Evolutionary conservation across 2,329 filamentous ascomycete genomes (phyloP).

Genomic region (Alternaria novae-zelandiae): DNA sequence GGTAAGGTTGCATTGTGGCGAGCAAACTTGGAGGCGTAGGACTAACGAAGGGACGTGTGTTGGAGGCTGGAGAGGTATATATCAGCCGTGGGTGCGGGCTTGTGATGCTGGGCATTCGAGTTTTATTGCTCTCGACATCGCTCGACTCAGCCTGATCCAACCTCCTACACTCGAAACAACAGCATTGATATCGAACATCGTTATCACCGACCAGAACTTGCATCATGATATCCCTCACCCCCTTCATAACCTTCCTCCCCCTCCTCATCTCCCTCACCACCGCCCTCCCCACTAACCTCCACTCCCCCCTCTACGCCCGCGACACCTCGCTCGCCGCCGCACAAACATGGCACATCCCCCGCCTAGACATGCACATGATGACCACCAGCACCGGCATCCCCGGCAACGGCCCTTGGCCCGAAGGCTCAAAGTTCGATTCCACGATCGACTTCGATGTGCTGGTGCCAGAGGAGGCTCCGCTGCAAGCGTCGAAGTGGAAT

Average conservation of each 20-base stretch:
- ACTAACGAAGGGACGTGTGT: background rate
- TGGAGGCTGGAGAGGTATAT: background rate
- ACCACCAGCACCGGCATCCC: conserved; percentile 26
- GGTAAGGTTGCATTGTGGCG: background rate
- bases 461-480: conserved; percentile 4
- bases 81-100: background rate
- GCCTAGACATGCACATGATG: conserved; percentile 39
- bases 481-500: background rate
- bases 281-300: background rate
- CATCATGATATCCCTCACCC: background rate
- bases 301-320: background rate
- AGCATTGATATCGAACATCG: background rate
- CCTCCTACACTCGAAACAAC: background rate
- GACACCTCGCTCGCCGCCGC: background rate
- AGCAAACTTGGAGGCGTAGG: background rate
- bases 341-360: conserved; percentile 28
- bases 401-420: conserved; percentile 28
- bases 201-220: background rate
- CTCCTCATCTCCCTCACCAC: background rate
- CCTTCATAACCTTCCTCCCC: background rate
- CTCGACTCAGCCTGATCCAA: background rate
- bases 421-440: conserved; percentile 20
- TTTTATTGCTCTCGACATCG: background rate
- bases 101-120: background rate
- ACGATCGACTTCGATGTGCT: conserved; percentile 32